Conservation (phyloP, 2,329 filamentous ascomycete genomes). For the Pseudonectria foliicola region DNA sequence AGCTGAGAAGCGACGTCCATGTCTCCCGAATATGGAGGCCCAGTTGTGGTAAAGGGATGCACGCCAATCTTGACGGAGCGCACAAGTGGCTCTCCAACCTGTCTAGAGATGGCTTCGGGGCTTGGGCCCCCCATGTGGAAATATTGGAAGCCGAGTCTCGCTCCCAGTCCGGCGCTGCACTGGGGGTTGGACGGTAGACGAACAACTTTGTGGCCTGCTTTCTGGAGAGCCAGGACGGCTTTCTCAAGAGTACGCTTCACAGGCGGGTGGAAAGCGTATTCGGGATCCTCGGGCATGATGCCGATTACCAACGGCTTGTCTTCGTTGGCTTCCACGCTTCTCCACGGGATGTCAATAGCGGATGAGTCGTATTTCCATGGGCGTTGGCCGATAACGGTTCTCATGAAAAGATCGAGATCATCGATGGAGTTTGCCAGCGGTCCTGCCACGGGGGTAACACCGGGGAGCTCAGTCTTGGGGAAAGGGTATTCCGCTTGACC, state of each 20-base stretch:
- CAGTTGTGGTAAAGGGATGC: constrained; percentile 9
- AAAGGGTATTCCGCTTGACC: constrained; percentile 16
- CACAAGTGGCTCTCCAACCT: constrained; percentile 14
- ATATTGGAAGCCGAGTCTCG: constrained; percentile 14
- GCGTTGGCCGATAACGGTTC: constrained; percentile 28
- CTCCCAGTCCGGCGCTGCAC: constrained; percentile 7
- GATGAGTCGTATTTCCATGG: constrained; percentile 40
- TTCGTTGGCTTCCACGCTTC: constrained; percentile 14
- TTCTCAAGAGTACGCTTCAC: constrained; percentile 37
- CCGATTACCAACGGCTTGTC: constrained; percentile 36
- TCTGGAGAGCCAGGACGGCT: constrained; percentile 31
- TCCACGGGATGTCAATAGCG: constrained; percentile 39
- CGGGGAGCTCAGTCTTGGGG: constrained; percentile 8
- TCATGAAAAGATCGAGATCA: constrained; percentile 24
- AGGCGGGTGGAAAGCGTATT: constrained; percentile 44
- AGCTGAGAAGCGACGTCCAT: constrained; percentile 1
- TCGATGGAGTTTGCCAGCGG: constrained; percentile 35
- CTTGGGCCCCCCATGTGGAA: constrained; percentile 10
- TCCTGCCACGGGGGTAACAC: constrained; percentile 32
- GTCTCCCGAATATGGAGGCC: constrained; percentile 9
- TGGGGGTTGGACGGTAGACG: constrained; percentile 19
- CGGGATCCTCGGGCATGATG: constrained; percentile 37
- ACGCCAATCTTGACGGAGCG: constrained; percentile 11
- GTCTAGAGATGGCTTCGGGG: constrained; percentile 5
- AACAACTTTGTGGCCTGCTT: constrained; percentile 39